Percentiles rank a stretch among this genome's conserved stretches.
Conservation (phyloP, 2,329 filamentous ascomycete species). For the Exophiala dermatitidis region DNA sequence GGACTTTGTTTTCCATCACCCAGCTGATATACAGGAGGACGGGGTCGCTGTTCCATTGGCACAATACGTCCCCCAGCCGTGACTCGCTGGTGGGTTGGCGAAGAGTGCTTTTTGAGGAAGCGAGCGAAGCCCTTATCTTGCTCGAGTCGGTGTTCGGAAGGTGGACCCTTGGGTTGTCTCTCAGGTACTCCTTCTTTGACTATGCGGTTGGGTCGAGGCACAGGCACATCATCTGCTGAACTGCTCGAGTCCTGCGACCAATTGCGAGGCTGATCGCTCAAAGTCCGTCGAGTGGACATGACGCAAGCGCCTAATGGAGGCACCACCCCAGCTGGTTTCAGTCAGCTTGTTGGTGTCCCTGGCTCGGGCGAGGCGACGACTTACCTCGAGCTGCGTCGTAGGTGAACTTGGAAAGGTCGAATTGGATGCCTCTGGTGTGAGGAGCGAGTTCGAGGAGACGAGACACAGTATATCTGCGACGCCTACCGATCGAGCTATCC, state of each 20-base stretch:
- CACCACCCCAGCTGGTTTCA: conserved; percentile 24
- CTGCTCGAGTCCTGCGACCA: conserved; percentile 21
- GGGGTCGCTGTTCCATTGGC: conserved; percentile 35
- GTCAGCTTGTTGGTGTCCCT: conserved; percentile 8
- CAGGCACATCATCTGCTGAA: conserved; percentile 20
- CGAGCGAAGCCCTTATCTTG: conserved; percentile 39
- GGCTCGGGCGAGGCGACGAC: not conserved
- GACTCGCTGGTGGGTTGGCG: conserved; percentile 44
- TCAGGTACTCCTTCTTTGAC: conserved; percentile 11
- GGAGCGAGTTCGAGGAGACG: conserved; percentile 24
- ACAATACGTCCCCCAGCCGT: conserved; percentile 45
- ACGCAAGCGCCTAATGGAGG: conserved; percentile 25
- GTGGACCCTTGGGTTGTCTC: conserved; percentile 32
- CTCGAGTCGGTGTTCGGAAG: conserved; percentile 31
- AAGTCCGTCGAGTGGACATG: conserved; percentile 20
- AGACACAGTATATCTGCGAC: conserved; percentile 20
- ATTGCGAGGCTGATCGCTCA: conserved; percentile 19
- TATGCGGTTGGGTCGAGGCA: conserved; percentile 17
- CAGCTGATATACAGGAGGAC: conserved; percentile 35
- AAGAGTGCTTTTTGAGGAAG: conserved; percentile 43
- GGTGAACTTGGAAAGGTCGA: conserved; percentile 28
- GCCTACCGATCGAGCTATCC: conserved; percentile 15
- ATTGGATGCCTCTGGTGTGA: conserved; percentile 12
- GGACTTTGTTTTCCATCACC: not conserved
- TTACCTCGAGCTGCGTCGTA: conserved; percentile 27